Evolutionary conservation across 176 grass and related monocot genomes (phyloP).

Genomic region (Poa annua): DNA sequence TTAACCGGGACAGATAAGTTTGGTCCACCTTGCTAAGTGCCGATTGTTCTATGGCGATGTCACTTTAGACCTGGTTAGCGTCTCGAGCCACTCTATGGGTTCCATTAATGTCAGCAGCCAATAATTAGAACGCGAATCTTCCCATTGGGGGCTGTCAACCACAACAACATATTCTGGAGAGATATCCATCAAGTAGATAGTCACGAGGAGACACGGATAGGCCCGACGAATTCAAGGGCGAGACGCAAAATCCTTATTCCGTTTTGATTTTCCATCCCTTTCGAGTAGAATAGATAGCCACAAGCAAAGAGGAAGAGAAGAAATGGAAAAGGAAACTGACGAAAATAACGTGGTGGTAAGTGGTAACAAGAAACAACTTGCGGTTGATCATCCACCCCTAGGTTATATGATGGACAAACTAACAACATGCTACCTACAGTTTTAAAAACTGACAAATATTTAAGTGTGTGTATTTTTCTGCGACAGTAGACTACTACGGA

Average conservation of each 20-base stretch:
- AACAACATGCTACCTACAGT: not conserved
- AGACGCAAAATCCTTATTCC: slow-evolving; percentile 21
- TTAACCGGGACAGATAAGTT: slow-evolving; percentile 1
- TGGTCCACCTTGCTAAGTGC: not conserved
- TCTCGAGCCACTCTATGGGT: not conserved
- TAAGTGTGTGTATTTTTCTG: not conserved
- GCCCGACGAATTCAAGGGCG: slow-evolving; percentile 17
- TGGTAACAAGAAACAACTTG: not conserved
- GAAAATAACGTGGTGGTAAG: not conserved
- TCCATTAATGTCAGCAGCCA: slow-evolving; percentile 1
- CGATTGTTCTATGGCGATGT: slow-evolving; percentile 27
- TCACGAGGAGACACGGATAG: slow-evolving; percentile 43
- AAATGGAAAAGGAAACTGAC: not conserved
- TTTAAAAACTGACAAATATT: not conserved
- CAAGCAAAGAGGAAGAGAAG: not conserved
- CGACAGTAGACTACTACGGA: no score
- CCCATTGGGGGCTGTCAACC: slow-evolving; percentile 22
- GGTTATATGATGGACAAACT: not conserved
- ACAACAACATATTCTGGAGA: slow-evolving; percentile 11
- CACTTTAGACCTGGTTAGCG: not conserved
- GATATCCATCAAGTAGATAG: slow-evolving; percentile 33
- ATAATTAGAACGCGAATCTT: slow-evolving; percentile 30
- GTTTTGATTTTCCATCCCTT: slow-evolving; percentile 36
- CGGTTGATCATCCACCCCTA: not conserved
- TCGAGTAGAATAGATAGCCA: slow-evolving; percentile 4